phyloP scores from a whole-genome alignment of 139 green algal genomes.

The Deuterostichococcus epilithicus region DNA sequence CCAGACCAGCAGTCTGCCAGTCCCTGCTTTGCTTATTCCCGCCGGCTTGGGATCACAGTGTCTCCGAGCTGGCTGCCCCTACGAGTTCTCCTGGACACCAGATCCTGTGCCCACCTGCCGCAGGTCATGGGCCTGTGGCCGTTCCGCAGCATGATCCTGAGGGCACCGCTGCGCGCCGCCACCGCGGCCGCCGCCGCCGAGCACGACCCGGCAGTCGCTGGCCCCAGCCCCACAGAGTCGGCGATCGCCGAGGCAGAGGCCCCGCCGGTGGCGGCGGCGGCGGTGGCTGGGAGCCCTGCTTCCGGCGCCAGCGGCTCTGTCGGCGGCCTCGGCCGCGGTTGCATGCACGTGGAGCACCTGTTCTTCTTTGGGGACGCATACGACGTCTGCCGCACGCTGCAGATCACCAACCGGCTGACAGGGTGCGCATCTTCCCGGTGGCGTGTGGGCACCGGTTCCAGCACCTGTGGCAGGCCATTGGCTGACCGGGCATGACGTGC shows the following conservation, averaged over 20 bases:
- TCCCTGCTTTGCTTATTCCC: too few species aligned
- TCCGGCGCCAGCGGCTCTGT: not conserved
- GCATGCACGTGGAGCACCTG: slow-evolving; percentile 16
- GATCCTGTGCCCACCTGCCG: not conserved
- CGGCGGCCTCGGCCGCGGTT: not conserved
- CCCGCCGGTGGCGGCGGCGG: too few species aligned
- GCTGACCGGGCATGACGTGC: too few species aligned
- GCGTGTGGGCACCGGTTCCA: not conserved
- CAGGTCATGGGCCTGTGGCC: slow-evolving; percentile 47
- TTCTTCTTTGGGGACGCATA: slow-evolving; percentile 33
- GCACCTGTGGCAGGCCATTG: not conserved
- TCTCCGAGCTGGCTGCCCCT: not conserved
- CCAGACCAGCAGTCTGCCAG: too few species aligned
- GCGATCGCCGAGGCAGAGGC: not conserved
- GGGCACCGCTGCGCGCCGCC: not conserved
- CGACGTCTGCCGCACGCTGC: slow-evolving; percentile 12
- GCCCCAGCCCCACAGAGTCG: slow-evolving; percentile 1
- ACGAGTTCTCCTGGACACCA: not conserved
- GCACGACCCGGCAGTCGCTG: slow-evolving; percentile 11
- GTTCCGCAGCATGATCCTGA: slow-evolving; percentile 37
- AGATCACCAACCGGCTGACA: slow-evolving; percentile 46
- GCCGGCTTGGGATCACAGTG: too few species aligned
- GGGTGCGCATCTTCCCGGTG: slow-evolving; percentile 15
- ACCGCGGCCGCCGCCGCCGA: not conserved
- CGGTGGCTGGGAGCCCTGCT: too few species aligned